phyloP scores from a whole-genome alignment of 208 protist species.

The Endotrypanum monterogeii region DNA sequence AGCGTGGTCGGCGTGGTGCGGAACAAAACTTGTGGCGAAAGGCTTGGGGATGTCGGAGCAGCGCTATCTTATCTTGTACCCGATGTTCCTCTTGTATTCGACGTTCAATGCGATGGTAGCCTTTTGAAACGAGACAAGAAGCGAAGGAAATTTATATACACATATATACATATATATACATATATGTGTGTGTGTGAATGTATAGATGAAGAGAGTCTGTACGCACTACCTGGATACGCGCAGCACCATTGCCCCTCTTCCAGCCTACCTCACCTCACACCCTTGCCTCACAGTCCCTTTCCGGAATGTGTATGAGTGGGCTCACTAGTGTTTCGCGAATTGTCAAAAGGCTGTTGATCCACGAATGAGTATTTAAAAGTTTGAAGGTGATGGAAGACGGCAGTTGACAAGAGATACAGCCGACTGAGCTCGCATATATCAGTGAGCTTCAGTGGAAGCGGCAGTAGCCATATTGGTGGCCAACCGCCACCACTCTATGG shows the following conservation, averaged over 20 bases:
- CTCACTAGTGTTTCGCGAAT: not conserved
- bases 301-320: not conserved
- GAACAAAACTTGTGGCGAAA: constrained; percentile 63
- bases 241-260: too few relatives aligned
- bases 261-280: not conserved
- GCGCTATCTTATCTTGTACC: constrained; percentile 81
- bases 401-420: not conserved
- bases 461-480: not conserved
- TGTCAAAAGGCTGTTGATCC: not conserved
- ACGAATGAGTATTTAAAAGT: not conserved
- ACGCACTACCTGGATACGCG: too few relatives aligned
- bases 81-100: constrained; percentile 81
- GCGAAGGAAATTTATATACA: too few relatives aligned
- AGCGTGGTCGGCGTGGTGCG: constrained; percentile 84
- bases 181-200: not conserved
- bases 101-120: constrained; percentile 78
- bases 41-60: constrained; percentile 64
- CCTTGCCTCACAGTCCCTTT: not conserved
- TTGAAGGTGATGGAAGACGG: not conserved
- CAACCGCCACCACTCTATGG: not conserved
- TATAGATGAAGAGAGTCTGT: too few relatives aligned
- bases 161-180: not conserved
- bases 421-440: not conserved
- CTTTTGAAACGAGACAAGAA: constrained; percentile 36
- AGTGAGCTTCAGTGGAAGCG: not conserved